Conservation (phyloP, 768 basidiomycete species). For the Leccinum subgranulosum region DNA sequence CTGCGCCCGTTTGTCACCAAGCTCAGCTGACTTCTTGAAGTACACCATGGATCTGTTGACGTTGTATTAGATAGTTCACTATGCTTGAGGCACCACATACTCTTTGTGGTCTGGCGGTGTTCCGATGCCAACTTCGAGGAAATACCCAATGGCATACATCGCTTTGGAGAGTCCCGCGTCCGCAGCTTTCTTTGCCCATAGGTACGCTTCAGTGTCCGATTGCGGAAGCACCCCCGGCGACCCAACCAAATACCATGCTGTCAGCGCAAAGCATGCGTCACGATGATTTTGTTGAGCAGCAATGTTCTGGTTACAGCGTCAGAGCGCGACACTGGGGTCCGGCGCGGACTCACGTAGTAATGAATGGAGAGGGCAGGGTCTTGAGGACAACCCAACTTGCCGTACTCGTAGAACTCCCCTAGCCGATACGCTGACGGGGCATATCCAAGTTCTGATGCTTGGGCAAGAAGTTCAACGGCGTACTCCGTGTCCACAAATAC, state of each 20-base stretch:
- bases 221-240: slow-evolving; percentile 97
- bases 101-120: slow-evolving; percentile 63
- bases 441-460: slow-evolving; percentile 94
- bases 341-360: slow-evolving; percentile 80
- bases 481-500: slow-evolving; percentile 97
- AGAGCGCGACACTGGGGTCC: slow-evolving; percentile 8
- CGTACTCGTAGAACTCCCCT: slow-evolving; percentile 99
- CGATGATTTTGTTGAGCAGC: slow-evolving; percentile 96
- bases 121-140: slow-evolving; percentile 92
- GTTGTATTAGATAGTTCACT: not conserved
- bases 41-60: slow-evolving; percentile 61
- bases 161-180: slow-evolving; percentile 91
- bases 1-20: slow-evolving; percentile 89
- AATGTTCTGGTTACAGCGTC: slow-evolving; percentile 67
- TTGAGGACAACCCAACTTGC: slow-evolving; percentile 96
- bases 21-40: slow-evolving; percentile 88
- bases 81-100: slow-evolving; percentile 40
- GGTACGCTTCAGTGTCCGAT: slow-evolving; percentile 95
- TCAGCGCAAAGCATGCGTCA: slow-evolving; percentile 96
- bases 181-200: slow-evolving; percentile 96
- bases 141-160: slow-evolving; percentile 98
- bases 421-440: slow-evolving; percentile 93
- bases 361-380: slow-evolving; percentile 97
- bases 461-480: slow-evolving; percentile 88
- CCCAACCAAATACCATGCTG: slow-evolving; percentile 99